Evolutionary conservation across 2,329 filamentous ascomycete genomes (phyloP).

Genomic region (Elsinoe batatas): DNA sequence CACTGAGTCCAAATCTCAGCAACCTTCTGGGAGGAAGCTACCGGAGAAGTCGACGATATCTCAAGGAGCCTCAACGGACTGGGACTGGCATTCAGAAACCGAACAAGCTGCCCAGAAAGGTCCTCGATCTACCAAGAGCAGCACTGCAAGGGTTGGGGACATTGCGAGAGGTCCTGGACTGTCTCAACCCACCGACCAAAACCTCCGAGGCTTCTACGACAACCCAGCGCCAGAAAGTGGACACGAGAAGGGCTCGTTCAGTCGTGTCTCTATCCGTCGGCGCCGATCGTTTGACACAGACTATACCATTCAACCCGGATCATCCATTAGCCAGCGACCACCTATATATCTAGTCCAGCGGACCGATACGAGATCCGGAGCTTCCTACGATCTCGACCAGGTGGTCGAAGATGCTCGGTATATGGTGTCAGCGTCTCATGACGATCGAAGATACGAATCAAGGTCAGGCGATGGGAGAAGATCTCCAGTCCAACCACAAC

Average conservation of each 20-base stretch:
- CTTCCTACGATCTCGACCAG: background rate
- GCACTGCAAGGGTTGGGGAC: background rate
- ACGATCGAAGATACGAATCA: background rate
- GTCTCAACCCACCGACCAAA: too few relatives aligned
- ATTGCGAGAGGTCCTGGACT: too few relatives aligned
- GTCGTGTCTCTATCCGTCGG: background rate
- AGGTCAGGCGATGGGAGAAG: too few relatives aligned
- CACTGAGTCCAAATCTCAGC: too few relatives aligned
- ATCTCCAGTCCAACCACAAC: background rate
- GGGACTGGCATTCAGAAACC: background rate
- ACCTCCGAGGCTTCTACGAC: background rate
- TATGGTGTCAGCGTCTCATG: background rate
- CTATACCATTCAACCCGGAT: slow-evolving; percentile 10
- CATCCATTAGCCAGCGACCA: slow-evolving; percentile 13
- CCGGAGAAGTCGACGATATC: background rate
- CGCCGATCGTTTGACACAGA: slow-evolving; percentile 12
- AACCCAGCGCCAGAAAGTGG: background rate
- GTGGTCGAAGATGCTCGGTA: background rate
- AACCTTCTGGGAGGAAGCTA: too few relatives aligned
- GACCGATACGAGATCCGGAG: background rate
- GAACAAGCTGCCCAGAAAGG: background rate
- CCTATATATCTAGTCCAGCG: background rate
- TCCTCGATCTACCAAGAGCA: background rate
- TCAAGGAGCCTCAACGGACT: background rate
- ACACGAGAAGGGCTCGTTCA: background rate